Percentiles rank a stretch among this genome's conserved stretches.
These are phyloP conservation scores for Plenodomus lindquistii DNA, from an alignment of 2,329 filamentous ascomycete genomes.

Conservation along the genomic window DNA sequence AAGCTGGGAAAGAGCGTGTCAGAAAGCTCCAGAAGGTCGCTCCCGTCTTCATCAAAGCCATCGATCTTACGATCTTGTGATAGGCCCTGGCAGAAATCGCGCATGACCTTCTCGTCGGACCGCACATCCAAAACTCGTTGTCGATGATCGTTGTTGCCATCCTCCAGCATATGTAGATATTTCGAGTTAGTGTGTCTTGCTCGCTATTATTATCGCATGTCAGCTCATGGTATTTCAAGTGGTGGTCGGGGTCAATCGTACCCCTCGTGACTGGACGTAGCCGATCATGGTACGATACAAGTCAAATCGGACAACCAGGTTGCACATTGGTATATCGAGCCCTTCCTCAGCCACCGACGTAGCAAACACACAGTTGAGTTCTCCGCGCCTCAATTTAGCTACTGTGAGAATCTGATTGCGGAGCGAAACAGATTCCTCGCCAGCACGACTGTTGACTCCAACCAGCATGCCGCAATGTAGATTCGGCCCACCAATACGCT, in stretches of 20 bases:
- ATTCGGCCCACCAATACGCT: slow-evolving; percentile 59
- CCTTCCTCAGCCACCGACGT: slow-evolving; percentile 70
- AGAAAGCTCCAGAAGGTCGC: slow-evolving; percentile 60
- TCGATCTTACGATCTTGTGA: slow-evolving; percentile 73
- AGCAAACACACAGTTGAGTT: slow-evolving; percentile 64
- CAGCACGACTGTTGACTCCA: slow-evolving; percentile 57
- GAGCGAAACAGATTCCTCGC: slow-evolving; percentile 68
- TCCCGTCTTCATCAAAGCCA: slow-evolving; percentile 61
- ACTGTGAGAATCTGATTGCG: slow-evolving; percentile 75
- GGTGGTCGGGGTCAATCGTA: no score
- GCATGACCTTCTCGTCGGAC: slow-evolving; percentile 64
- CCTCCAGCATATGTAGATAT: slow-evolving; percentile 84
- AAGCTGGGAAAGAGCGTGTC: slow-evolving; percentile 55
- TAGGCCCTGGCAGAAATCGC: slow-evolving; percentile 74
- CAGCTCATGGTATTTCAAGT: no score
- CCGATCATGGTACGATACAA: slow-evolving; percentile 88
- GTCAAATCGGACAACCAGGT: slow-evolving; percentile 76
- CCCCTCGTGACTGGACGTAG: slow-evolving; percentile 87
- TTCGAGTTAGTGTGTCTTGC: slow-evolving; percentile 77
- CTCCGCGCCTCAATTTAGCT: slow-evolving; percentile 63
- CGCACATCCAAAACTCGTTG: slow-evolving; percentile 63
- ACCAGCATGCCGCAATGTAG: slow-evolving; percentile 68
- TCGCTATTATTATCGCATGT: slow-evolving; percentile 45
- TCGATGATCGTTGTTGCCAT: slow-evolving; percentile 65
- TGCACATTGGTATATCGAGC: slow-evolving; percentile 68